Evolutionary conservation across 192 early-diverging fungal genomes (phyloP).

Genomic region (Chytriomyces sp.): DNA sequence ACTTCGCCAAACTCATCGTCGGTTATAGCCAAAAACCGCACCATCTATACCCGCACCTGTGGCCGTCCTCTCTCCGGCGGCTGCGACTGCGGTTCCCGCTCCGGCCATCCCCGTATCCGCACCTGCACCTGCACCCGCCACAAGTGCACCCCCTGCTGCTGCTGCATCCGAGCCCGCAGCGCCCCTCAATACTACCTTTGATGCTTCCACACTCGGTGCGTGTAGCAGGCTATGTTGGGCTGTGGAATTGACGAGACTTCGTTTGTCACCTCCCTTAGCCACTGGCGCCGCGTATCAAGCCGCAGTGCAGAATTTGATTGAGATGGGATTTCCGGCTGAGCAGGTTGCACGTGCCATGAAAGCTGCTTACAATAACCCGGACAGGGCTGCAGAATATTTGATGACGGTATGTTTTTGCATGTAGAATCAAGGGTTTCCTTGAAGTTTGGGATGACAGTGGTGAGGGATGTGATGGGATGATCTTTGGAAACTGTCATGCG

Average conservation of each 20-base stretch:
- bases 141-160: conserved; percentile 34
- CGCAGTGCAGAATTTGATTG: conserved; percentile 86
- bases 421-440: not conserved
- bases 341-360: conserved; percentile 89
- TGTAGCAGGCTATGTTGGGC: not conserved
- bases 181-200: conserved; percentile 41
- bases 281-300: conserved; percentile 79
- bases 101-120: conserved; percentile 38
- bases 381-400: conserved; percentile 95
- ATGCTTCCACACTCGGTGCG: conserved; percentile 51
- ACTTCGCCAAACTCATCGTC: too few relatives aligned
- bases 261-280: conserved; percentile 45
- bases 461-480: not conserved
- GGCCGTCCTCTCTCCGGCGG: conserved; percentile 44
- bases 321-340: conserved; percentile 92
- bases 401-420: conserved; percentile 65
- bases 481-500: not conserved
- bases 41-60: conserved; percentile 42
- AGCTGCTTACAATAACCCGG: conserved; percentile 96
- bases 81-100: conserved; percentile 39
- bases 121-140: conserved; percentile 39
- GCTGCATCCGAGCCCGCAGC: conserved; percentile 43
- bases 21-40: conserved; percentile 38
- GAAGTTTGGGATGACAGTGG: not conserved
- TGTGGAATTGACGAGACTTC: not conserved